Base-by-base conservation (phyloP, 2,329 filamentous ascomycete species). In the Pyricularia sp. region DNA sequence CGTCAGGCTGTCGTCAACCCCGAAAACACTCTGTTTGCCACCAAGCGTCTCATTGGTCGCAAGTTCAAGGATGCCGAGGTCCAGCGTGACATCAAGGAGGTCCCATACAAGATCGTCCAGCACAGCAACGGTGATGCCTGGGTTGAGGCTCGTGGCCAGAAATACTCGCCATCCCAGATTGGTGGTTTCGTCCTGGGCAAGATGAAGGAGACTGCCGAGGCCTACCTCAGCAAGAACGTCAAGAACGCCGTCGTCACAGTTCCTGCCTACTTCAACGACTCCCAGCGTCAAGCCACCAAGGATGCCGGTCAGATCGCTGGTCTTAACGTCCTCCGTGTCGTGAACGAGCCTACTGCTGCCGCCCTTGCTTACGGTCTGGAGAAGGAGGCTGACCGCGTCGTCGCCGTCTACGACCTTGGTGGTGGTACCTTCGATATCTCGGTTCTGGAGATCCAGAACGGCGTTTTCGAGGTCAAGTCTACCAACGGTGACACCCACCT, bases 401-500 rank as follows among this genome's bases (percentile, higher is more conserved):
- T 97, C 73, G 92, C 93, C 72, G 93, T 97, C 77, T 97, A 96
- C 83, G 93, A 97, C 88, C 85, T 97, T 73, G 93, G 93, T 82
- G 93, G 93, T 86, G 93, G 93, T 86, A 97, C 93, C 72, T 97
- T 97, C 80, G 93, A 97, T 91, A 96, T 97, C 79, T 97, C 93
- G 69, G 88, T 97, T 68, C 88, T 97, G 19, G 92, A 96, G 81
- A 97, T 97, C 75, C 92, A 96, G 82, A 92, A 92, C 79, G 93
- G 93, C 78, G 93, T 97, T 65, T 97, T 97, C 78, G 93, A 97
- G 83, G 93, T 97, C 78, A 97, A 97, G 86, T 96, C 93, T 22
- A 97, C 93, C 82, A 96, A 96, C 79, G 93, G 93, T 87, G 93
- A 97, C 78, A 97, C 93, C 70, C 93, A 97, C 79, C 86, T 97